Percentiles rank a stretch among this genome's conserved stretches.
Conservation (phyloP, 2,329 filamentous ascomycete species). For the Whalleya microplaca region DNA sequence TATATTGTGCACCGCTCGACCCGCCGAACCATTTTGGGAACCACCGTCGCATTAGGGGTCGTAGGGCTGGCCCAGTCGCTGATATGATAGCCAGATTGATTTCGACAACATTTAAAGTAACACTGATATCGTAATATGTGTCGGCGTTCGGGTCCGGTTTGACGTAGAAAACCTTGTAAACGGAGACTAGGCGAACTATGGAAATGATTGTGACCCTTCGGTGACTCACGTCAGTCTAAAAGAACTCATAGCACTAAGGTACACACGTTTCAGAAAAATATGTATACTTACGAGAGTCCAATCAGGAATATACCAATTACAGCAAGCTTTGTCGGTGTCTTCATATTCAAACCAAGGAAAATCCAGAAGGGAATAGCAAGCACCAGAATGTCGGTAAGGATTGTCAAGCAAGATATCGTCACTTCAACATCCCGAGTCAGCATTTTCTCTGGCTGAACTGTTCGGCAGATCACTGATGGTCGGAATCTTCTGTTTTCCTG, state of each 20-base stretch:
- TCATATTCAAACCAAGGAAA: conserved; percentile 44
- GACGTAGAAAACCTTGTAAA: not conserved
- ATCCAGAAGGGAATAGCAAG: conserved; percentile 44
- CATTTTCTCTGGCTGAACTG: too few relatives aligned
- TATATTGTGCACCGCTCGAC: not conserved
- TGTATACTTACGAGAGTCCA: conserved; percentile 25
- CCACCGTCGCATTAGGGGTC: not conserved
- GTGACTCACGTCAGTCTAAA: not conserved
- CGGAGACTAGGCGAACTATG: not conserved
- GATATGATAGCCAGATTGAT: not conserved
- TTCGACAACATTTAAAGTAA: not conserved
- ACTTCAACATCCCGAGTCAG: conserved; percentile 17
- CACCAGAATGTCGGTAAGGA: conserved; percentile 40
- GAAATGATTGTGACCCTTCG: not conserved
- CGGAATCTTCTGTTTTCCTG: too few relatives aligned
- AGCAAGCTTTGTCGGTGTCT: conserved; percentile 39
- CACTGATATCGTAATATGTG: not conserved
- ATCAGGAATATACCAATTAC: conserved; percentile 42
- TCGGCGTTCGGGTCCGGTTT: not conserved
- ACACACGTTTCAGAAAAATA: not conserved
- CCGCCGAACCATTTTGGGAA: not conserved
- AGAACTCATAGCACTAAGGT: not conserved
- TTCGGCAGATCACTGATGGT: too few relatives aligned
- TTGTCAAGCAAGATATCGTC: conserved; percentile 40
- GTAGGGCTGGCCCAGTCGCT: not conserved